Conservation (phyloP, 2,329 filamentous ascomycete species). For the Pseudocercospora cruenta region DNA sequence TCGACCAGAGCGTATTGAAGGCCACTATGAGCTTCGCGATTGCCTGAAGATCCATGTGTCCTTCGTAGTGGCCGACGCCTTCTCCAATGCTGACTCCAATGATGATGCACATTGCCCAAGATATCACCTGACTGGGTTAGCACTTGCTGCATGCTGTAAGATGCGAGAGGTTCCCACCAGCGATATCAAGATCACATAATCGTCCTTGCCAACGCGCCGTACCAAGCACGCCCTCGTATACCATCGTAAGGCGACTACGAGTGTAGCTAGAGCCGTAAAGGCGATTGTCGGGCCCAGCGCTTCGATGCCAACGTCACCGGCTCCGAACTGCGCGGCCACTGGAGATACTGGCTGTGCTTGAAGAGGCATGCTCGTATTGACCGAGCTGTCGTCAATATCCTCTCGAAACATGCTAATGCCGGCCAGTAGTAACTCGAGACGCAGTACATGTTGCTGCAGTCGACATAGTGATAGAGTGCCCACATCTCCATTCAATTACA, state of each 20-base stretch:
- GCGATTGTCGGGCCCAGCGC: constrained; percentile 39
- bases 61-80: constrained; percentile 31
- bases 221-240: constrained; percentile 40
- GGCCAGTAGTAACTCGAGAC: neutral
- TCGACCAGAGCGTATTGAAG: constrained; percentile 39
- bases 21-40: constrained; percentile 38
- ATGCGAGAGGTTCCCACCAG: constrained; percentile 30
- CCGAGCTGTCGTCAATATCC: constrained; percentile 1
- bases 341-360: constrained; percentile 15
- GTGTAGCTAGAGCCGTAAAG: constrained; percentile 35
- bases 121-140: constrained; percentile 28
- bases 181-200: constrained; percentile 42
- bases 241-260: constrained; percentile 40
- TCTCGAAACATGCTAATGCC: constrained; percentile 9
- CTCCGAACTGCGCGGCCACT: constrained; percentile 23
- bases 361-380: constrained; percentile 2
- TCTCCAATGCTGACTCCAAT: constrained; percentile 31
- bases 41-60: constrained; percentile 20
- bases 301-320: constrained; percentile 35
- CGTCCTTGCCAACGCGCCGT: constrained; percentile 41
- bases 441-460: neutral
- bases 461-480: neutral
- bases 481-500: neutral
- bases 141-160: neutral
- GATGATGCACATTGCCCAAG: constrained; percentile 37